Evolutionary conservation across 2,329 filamentous ascomycete genomes (phyloP).

Genomic region (Plenodomus lindquistii): DNA sequence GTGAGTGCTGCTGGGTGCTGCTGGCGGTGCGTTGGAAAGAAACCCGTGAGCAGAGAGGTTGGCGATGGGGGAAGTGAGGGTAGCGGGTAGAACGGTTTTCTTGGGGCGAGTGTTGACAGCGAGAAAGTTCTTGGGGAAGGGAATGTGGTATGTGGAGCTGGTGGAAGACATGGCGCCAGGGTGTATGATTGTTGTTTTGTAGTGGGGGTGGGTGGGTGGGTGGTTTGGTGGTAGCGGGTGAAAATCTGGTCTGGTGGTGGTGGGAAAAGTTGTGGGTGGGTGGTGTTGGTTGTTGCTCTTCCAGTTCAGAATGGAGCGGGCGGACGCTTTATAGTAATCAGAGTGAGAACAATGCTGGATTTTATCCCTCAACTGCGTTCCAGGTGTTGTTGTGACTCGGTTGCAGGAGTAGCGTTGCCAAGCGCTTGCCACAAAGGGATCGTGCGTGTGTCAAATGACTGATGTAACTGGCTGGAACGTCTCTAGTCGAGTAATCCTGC

Average conservation of each 20-base stretch:
- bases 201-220: conserved; percentile 6
- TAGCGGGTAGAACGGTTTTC: conserved; percentile 9
- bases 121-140: conserved; percentile 42
- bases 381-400: conserved; percentile 7
- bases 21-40: conserved; percentile 40
- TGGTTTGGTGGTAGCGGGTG: conserved; percentile 5
- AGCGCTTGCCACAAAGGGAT: conserved; percentile 22
- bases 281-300: conserved; percentile 7
- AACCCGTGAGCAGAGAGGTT: conserved; percentile 37
- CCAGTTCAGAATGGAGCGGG: conserved; percentile 12
- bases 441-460: conserved; percentile 31
- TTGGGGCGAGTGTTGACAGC: conserved; percentile 42
- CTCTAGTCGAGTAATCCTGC: conserved; percentile 15
- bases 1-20: no score
- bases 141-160: conserved; percentile 41
- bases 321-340: conserved; percentile 21
- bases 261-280: conserved; percentile 2
- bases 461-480: conserved; percentile 22
- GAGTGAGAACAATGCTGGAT: not conserved
- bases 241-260: conserved; percentile 2
- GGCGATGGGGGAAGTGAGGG: conserved; percentile 21
- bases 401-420: conserved; percentile 20
- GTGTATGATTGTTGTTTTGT: conserved; percentile 14
- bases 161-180: conserved; percentile 41
- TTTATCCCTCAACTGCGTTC: not conserved